Base-by-base conservation (phyloP, 192 early-diverging fungal species). In the Coemansia sp. region DNA sequence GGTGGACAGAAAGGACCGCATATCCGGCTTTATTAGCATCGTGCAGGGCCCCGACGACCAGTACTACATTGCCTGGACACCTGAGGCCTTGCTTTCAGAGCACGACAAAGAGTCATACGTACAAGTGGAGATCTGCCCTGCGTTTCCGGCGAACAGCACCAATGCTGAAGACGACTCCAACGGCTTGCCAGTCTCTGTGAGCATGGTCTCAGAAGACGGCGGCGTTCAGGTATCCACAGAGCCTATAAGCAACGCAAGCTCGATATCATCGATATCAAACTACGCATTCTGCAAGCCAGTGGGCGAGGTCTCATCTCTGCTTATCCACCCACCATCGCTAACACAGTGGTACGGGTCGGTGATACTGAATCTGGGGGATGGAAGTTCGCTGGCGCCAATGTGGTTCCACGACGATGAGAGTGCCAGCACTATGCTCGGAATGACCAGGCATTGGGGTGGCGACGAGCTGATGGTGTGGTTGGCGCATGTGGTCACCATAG, bases 361-460 rank as follows among this genome's bases (percentile, higher is more conserved):
- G 2, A 80, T 90, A 33, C 57, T 91, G 13, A 91, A 89, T 49
- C 63, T 90, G 59, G 77, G 76, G 9, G 83, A 85, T 40, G 89
- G 89, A 8, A 85, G 81, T 33, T 87, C 88, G 1, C 62, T 83
- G 19, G 83, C 87, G 5, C 87, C 90, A 0, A 83, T 91, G 63
- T 90, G 85, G 83, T 91, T 91, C 68, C 90, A 90, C 49, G 89
- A 91, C 56, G 88, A 89, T 40, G 88, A 86, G 56, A 85, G 74
- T 42, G 82, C 67, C 60, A 88, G 84, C 83, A 81, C 76, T 61
- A 63, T 83, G 58, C 71, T 74, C 40, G 79, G 69, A 10, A 70
- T 70, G 63, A 65, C 67, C 25, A 73, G 70, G 54, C 81, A 72
- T 23, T 89, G 88, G 89, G 89, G 88, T 42, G 89, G 89, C 41